These are phyloP conservation scores for Aureobasidium zeae DNA, from an alignment of 2,329 filamentous ascomycete genomes.

Conservation along the genomic window DNA sequence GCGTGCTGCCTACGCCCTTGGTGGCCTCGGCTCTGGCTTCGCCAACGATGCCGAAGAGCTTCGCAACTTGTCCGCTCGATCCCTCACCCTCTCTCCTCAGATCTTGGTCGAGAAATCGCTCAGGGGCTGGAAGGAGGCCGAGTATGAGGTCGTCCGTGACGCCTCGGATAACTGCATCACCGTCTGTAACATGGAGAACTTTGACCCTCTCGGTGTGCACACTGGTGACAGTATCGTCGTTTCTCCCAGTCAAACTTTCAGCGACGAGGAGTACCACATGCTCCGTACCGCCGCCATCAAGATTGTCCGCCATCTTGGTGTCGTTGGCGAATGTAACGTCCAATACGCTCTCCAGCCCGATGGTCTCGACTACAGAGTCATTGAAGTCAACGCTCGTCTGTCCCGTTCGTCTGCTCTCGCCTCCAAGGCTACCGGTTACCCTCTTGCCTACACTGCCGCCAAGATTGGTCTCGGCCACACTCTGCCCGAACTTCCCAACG, in stretches of 20 bases:
- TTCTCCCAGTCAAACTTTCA: constrained; percentile 90
- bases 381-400: constrained; percentile 97
- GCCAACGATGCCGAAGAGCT: constrained; percentile 91
- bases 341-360: constrained; percentile 96
- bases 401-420: constrained; percentile 94
- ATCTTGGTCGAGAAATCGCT: constrained; percentile 97
- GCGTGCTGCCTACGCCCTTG: constrained; percentile 89
- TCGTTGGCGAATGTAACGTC: constrained; percentile 97
- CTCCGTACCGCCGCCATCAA: constrained; percentile 95
- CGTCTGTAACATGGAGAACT: constrained; percentile 99
- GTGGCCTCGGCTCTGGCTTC: constrained; percentile 92
- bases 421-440: constrained; percentile 96
- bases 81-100: constrained; percentile 86
- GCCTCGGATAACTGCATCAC: constrained; percentile 98
- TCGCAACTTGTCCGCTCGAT: constrained; percentile 83
- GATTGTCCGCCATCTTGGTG: constrained; percentile 92
- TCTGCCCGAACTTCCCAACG: constrained; percentile 90
- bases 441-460: constrained; percentile 90
- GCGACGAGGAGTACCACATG: constrained; percentile 99
- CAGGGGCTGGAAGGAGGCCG: constrained; percentile 99
- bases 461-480: constrained; percentile 97
- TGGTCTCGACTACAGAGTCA: constrained; percentile 94
- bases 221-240: constrained; percentile 99
- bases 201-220: constrained; percentile 93
- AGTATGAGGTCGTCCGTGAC: constrained; percentile 97